phyloP scores from a whole-genome alignment of 805 yeast species.

The Teunomyces aglyptinius region DNA sequence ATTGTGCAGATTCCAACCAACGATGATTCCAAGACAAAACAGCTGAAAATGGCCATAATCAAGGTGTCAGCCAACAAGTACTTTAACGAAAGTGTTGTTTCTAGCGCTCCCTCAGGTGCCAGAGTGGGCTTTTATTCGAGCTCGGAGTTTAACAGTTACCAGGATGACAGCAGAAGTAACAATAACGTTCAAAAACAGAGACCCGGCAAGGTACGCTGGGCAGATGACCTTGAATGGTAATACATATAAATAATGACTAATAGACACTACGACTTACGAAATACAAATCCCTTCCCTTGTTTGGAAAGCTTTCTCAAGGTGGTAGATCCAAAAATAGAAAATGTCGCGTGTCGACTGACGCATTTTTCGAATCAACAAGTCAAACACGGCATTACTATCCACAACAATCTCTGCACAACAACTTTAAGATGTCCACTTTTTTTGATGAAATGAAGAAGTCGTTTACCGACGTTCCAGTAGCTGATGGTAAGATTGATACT shows the following conservation, averaged over 20 bases:
- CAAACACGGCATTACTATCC: not conserved
- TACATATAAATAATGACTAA: conserved; percentile 1
- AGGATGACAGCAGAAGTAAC: not conserved
- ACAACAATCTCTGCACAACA: conserved; percentile 2
- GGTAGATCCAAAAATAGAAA: not conserved
- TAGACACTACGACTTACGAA: conserved; percentile 3
- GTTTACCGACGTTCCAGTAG: conserved; percentile 71
- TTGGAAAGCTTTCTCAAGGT: not conserved
- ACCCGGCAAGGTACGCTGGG: conserved; percentile 18
- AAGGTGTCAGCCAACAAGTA: conserved; percentile 25
- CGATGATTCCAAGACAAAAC: conserved; percentile 16
- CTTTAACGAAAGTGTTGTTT: not conserved
- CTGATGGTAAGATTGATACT: conserved; percentile 65
- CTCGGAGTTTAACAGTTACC: conserved; percentile 4
- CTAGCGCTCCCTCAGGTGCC: not conserved
- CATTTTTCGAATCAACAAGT: not conserved
- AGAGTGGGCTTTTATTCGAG: conserved; percentile 6
- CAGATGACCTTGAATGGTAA: conserved; percentile 11
- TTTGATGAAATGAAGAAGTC: conserved; percentile 76
- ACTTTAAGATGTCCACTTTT: conserved; percentile 58
- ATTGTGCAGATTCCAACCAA: conserved; percentile 59
- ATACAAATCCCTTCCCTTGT: not conserved
- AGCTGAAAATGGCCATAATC: conserved; percentile 41
- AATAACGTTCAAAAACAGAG: not conserved
- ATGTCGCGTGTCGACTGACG: not conserved